phyloP scores from a whole-genome alignment of 192 early-diverging fungal species.

The Piromyces finnis region DNA sequence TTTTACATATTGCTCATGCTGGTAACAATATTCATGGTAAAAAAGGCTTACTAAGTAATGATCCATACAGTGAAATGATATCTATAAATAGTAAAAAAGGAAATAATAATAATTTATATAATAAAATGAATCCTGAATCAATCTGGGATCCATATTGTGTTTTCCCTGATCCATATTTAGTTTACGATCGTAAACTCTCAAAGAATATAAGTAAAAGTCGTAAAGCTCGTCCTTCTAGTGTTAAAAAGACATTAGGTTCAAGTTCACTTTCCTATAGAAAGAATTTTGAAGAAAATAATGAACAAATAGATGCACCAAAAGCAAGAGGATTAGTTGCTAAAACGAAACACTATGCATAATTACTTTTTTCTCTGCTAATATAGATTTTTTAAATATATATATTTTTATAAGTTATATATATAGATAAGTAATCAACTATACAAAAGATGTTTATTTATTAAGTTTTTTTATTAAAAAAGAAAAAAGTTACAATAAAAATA shows the following conservation, averaged over 20 bases:
- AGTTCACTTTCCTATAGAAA: neutral
- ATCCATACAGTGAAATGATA: neutral
- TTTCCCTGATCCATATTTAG: constrained; percentile 34
- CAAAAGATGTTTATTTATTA: too few relatives aligned
- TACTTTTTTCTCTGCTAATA: too few relatives aligned
- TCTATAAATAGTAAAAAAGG: neutral
- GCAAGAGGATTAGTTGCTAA: constrained; percentile 11
- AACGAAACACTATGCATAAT: constrained; percentile 11
- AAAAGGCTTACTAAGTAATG: neutral
- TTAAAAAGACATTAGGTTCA: neutral
- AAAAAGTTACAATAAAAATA: too few relatives aligned
- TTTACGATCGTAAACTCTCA: constrained; percentile 20
- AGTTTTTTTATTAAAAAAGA: too few relatives aligned
- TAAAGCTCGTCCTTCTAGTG: neutral
- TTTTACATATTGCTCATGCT: constrained; percentile 29
- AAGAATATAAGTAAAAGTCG: constrained; percentile 1
- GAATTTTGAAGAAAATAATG: constrained; percentile 3
- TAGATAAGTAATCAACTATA: too few relatives aligned
- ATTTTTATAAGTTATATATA: too few relatives aligned
- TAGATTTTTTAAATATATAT: too few relatives aligned
- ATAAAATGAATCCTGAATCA: neutral
- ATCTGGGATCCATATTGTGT: constrained; percentile 31
- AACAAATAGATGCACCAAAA: constrained; percentile 2
- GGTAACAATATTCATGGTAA: constrained; percentile 42
- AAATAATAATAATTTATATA: neutral